These are phyloP conservation scores for Flaveria linearis DNA, from an alignment of 129 eudicot genomes.

Conservation along the genomic window DNA sequence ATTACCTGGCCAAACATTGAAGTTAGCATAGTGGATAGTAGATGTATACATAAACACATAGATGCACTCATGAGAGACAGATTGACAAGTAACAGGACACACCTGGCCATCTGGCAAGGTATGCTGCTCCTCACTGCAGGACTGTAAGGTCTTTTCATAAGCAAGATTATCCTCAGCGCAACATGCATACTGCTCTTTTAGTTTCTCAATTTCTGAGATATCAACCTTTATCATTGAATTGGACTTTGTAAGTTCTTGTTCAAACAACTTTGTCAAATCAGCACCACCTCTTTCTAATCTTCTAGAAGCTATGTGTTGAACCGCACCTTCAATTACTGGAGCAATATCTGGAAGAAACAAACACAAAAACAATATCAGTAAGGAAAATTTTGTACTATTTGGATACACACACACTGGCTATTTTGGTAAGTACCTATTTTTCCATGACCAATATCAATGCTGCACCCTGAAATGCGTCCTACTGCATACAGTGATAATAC, in stretches of 20 bases:
- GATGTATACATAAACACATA: not conserved
- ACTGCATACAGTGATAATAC: constrained; percentile 93
- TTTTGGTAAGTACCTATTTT: constrained; percentile 56
- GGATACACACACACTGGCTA: not conserved
- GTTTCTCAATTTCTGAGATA: constrained; percentile 64
- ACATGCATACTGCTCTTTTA: constrained; percentile 80
- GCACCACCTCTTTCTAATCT: constrained; percentile 83
- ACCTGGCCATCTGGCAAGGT: constrained; percentile 99
- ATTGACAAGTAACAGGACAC: not conserved
- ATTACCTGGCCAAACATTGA: too few relatives aligned
- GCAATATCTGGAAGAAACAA: constrained; percentile 85
- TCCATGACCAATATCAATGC: constrained; percentile 96
- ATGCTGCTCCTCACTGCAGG: constrained; percentile 80
- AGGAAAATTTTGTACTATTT: not conserved
- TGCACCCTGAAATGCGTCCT: constrained; percentile 98
- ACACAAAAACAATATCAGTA: not conserved
- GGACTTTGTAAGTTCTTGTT: constrained; percentile 74
- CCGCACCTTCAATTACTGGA: constrained; percentile 99
- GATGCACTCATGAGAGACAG: not conserved
- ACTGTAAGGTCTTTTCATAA: constrained; percentile 51
- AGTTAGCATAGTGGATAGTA: not conserved
- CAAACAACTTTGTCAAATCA: constrained; percentile 82
- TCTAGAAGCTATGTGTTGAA: constrained; percentile 94
- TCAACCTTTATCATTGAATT: constrained; percentile 62
- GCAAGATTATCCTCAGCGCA: constrained; percentile 92